Evolutionary conservation across 441 rosid species (phyloP).

Genomic region (Capsella rubella): DNA sequence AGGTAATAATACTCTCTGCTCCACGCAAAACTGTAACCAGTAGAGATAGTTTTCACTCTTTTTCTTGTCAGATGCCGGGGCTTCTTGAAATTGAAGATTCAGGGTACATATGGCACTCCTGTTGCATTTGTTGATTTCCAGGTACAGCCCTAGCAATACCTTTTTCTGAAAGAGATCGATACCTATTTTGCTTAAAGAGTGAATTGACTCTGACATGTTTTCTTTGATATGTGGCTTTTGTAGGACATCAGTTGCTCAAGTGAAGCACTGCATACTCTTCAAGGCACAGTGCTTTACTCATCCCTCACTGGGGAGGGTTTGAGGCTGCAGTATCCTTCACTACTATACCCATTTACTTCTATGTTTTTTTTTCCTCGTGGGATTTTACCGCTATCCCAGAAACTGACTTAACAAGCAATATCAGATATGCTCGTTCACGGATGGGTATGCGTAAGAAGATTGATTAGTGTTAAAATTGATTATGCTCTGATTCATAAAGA

Average conservation of each 20-base stretch:
- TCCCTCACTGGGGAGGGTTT: slow-evolving; percentile 76
- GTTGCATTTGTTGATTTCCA: slow-evolving; percentile 93
- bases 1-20: slow-evolving; percentile 50
- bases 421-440: slow-evolving; percentile 77
- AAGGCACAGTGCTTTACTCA: slow-evolving; percentile 77
- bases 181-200: not conserved
- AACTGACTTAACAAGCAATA: slow-evolving; percentile 49
- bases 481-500: slow-evolving; percentile 21
- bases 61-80: slow-evolving; percentile 64
- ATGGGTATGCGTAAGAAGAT: slow-evolving; percentile 90
- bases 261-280: slow-evolving; percentile 72
- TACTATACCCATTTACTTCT: slow-evolving; percentile 25
- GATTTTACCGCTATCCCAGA: slow-evolving; percentile 25
- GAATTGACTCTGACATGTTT: slow-evolving; percentile 10
- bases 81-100: slow-evolving; percentile 84
- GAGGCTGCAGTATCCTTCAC: slow-evolving; percentile 86
- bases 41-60: slow-evolving; percentile 25
- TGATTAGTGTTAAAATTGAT: slow-evolving; percentile 28
- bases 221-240: slow-evolving; percentile 20
- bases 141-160: slow-evolving; percentile 49
- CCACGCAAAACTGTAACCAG: slow-evolving; percentile 7
- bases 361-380: not conserved
- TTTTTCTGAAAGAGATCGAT: slow-evolving; percentile 13
- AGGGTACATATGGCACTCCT: slow-evolving; percentile 79
- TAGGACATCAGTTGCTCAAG: slow-evolving; percentile 83